Evolutionary conservation across 2,329 filamentous ascomycete species (phyloP), one percentile per base, ranked within the genome.

Genomic region (Curvularia verruculosa): DNA sequence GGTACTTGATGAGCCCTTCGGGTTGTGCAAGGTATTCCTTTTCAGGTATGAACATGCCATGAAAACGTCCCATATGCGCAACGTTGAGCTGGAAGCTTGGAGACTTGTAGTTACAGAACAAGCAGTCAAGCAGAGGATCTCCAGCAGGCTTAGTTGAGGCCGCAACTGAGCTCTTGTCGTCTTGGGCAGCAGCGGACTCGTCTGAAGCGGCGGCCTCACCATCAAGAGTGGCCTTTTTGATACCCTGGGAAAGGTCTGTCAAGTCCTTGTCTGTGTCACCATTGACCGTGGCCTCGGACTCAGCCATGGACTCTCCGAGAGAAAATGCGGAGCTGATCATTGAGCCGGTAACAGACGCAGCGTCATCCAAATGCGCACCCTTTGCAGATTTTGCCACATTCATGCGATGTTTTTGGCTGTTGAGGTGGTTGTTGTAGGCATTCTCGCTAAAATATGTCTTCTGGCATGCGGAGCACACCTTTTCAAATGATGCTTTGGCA

Each of bases 391-490:
- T 78, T 40, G 82, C 81, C 56, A 89, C 83, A 67, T 87, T 88
- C 54, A 85, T 81, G 77, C 88, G 91, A 78, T 99, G 95, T 78
- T 96, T 96, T 67, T 91, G 88, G 79, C 93, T 97, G 57, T 87
- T 88, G 54, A 98, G 77, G 74, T 99, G 95, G 78, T 98, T 99
- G 73, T 89, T 87, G 78, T 90, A 98, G 31, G 95, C 94, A 79
- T 97, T 97, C 73, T 97, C 91, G 79, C 93, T 98, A 81, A 89
- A 98, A 78, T 96, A 99, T 13, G 90, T 92, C 81, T 96, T 96
- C 71, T 90, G 85, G 81, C 95, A 99, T 19, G 88, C 84, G 3
- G 87, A 82, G 77, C 95, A 99, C 28, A 83, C 80, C 72, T 90
- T 92, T 76, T 97, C 92, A 72, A 93, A 98, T 13, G 91, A 87